Percentiles rank a stretch among this genome's conserved stretches.
Conservation (phyloP, 805 yeast genomes). For the Diddensiella santjacobensis region DNA sequence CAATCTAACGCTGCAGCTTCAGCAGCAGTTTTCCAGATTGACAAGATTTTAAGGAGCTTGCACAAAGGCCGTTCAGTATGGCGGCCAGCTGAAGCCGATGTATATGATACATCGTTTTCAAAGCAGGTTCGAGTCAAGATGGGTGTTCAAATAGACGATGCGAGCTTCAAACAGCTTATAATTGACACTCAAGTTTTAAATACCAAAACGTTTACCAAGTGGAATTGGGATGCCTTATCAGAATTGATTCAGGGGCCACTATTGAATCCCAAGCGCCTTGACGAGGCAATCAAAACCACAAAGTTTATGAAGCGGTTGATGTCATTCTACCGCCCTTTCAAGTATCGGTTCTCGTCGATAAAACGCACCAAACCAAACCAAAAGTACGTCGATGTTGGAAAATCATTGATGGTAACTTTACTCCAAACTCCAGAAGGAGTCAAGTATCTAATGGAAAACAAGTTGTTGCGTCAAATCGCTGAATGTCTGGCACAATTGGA, state of each 20-base stretch:
- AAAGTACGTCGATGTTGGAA: constrained; percentile 66
- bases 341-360: constrained; percentile 66
- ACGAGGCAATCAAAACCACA: constrained; percentile 72
- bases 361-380: constrained; percentile 48
- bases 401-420: constrained; percentile 65
- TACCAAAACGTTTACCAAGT: constrained; percentile 71
- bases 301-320: constrained; percentile 80
- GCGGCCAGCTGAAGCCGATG: neutral
- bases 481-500: constrained; percentile 85
- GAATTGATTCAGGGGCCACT: constrained; percentile 82
- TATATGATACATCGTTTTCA: constrained; percentile 2
- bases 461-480: constrained; percentile 80
- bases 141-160: constrained; percentile 53
- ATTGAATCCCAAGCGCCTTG: constrained; percentile 64
- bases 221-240: constrained; percentile 81
- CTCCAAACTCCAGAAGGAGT: constrained; percentile 63
- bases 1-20: constrained; percentile 29
- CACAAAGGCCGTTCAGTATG: constrained; percentile 15
- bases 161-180: constrained; percentile 61
- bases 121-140: constrained; percentile 30
- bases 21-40: constrained; percentile 46
- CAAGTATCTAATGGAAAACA: constrained; percentile 62
- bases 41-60: constrained; percentile 29
- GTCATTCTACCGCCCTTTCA: constrained; percentile 89
- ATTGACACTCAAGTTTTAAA: constrained; percentile 66